Evolutionary conservation across 192 early-diverging fungal genomes (phyloP), one percentile per base, ranked within the genome.

Genomic region (Globomyces pollinis-pini): DNA sequence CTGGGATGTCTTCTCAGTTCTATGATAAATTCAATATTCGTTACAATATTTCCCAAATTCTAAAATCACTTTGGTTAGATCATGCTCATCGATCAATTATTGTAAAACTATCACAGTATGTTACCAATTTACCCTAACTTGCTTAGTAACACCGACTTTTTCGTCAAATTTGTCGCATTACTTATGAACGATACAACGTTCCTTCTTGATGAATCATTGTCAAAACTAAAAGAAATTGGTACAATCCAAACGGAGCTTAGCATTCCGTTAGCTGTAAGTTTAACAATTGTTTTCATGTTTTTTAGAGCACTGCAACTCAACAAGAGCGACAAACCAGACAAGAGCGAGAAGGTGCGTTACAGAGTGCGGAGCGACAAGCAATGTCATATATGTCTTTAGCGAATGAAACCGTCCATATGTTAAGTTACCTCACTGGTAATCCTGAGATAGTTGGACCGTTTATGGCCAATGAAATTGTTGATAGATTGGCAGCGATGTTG

Each of bases 11-110:
- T 60, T 86, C 88, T 2, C 93, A 96, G 66, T 99, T 99, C 62
- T 99, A 95, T 64, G 96, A 99, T 69, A 99, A 99, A 70, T 96
- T 97, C 74, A 96, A 90, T 69, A 93, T 94, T 60, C 86, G 96
- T 30, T 96, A 96, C 77, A 87, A 96, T 60, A 94, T 99, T 51
- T 86, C 86, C 6, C 90, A 94, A 59, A 87, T 93, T 7, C 80
- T 97, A 64, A 92, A 92, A 64, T 64, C 68, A 30, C 73, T 94
- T 11, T 91, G 91, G 87, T 70, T 65, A 3, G 82, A 89, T 51
- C 73, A 65, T n/a, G 65, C 62, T n/a, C 89, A 94, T 69, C 78
- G 82, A n/a, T 64, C 63, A 1, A 79, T 78, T 64, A 65, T 93
- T 31, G 77, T 76, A 42, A 66, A 70, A 23, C 23, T 47, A 30